Base-by-base conservation (phyloP, 202 grass and related monocot species). In the Digitaria exilis region DNA sequence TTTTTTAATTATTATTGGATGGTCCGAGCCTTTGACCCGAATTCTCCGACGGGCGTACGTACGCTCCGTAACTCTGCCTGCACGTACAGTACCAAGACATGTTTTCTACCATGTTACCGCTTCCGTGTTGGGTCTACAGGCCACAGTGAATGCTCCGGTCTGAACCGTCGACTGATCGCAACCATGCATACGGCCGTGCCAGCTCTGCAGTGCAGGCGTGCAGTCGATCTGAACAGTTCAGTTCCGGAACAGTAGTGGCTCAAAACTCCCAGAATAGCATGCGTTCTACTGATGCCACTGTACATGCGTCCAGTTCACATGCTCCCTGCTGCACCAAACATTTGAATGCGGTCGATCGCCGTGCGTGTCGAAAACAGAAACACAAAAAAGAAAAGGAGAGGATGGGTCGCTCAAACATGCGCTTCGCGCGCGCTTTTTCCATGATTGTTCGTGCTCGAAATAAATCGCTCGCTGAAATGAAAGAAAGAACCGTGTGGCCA, bases 401-500 rank as follows among this genome's bases (percentile, higher is more conserved):
- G 17, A 22, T 4, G 44, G 30, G 22, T 16, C 26, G n/a, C 12
- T 26, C 78, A 44, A 34, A 39, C 18, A 75, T 34, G 67, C 54
- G 61, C 71, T 44, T 29, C 65, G n/a, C 24, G 71, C 78, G 57
- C 87, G 37, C 37, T 39, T 88, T 72, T 77, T 71, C 3, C 37
- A 73, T 73, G 57, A 85, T 82, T 85, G 39, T 65, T 67, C 28
- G 24, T 16, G 44, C 54, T 46, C 76, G 22, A 81, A 61, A 62
- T 65, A 28, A 58, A 17, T 3, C 54, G n/a, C 54, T 41, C 16
- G 42, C 42, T 45, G 43, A 51, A 9, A 71, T n/a, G n/a, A n/a
- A n/a, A n/a, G n/a, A n/a, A n/a, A n/a, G n/a, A n/a, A n/a, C n/a
- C n/a, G n/a, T n/a, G n/a, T n/a, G 77, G 64, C 54, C 66, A 28